Conservation (phyloP, 2,329 filamentous ascomycete species). For the Laburnicola sp. region DNA sequence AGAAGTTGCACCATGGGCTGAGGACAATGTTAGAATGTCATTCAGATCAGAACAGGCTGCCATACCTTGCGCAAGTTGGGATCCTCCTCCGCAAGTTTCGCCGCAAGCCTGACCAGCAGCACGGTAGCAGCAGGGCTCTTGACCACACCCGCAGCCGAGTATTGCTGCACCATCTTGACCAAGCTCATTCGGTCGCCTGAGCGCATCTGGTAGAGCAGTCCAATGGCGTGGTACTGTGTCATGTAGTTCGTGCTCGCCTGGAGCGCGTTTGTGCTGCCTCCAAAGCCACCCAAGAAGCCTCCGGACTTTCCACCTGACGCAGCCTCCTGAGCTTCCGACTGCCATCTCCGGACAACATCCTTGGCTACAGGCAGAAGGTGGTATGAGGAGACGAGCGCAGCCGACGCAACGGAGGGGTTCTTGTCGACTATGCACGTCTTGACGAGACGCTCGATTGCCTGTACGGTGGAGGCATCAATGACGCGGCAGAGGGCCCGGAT, state of each 20-base stretch:
- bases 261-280: slow-evolving; percentile 74
- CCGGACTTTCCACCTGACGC: slow-evolving; percentile 88
- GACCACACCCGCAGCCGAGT: slow-evolving; percentile 84
- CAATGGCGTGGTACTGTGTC: slow-evolving; percentile 98
- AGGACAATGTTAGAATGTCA: too few relatives aligned
- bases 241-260: slow-evolving; percentile 81
- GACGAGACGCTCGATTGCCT: slow-evolving; percentile 96
- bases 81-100: slow-evolving; percentile 93
- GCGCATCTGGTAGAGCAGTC: slow-evolving; percentile 95
- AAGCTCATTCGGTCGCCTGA: slow-evolving; percentile 96
- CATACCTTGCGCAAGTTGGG: slow-evolving; percentile 79
- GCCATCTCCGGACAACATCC: slow-evolving; percentile 95
- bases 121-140: slow-evolving; percentile 94
- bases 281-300: slow-evolving; percentile 89
- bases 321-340: slow-evolving; percentile 97
- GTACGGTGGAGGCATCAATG: slow-evolving; percentile 91
- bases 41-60: too few relatives aligned
- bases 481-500: slow-evolving; percentile 95
- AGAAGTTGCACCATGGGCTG: slow-evolving; percentile 97
- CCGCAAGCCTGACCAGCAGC: slow-evolving; percentile 88
- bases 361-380: slow-evolving; percentile 94
- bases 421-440: slow-evolving; percentile 99
- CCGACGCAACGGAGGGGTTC: slow-evolving; percentile 94
- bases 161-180: slow-evolving; percentile 99
- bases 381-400: slow-evolving; percentile 94